phyloP scores from a whole-genome alignment of 257 asterid genomes.

The Agastache rugosa region DNA sequence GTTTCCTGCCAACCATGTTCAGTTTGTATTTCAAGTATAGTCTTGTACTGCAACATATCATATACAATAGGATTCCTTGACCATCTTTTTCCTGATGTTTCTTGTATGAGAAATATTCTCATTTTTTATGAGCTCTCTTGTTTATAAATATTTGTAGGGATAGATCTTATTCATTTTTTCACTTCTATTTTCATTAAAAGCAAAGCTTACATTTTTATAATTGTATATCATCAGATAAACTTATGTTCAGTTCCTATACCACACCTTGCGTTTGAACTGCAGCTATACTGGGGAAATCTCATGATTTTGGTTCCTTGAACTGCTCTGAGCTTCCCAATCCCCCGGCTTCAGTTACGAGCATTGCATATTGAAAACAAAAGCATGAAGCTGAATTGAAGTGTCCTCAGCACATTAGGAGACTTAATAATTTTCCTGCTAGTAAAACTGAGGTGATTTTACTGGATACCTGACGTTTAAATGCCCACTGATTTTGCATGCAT shows the following conservation, averaged over 20 bases:
- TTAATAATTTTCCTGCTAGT: constrained; percentile 87
- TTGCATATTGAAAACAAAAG: constrained; percentile 75
- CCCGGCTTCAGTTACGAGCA: constrained; percentile 57
- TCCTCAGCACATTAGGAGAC: constrained; percentile 90
- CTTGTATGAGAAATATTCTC: too few species aligned
- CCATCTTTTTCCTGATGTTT: too few species aligned
- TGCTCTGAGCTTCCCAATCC: constrained; percentile 89
- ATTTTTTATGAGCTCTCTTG: too few species aligned
- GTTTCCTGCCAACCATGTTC: too few species aligned
- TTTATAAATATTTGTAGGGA: too few species aligned
- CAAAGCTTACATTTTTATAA: too few species aligned
- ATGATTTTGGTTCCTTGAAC: constrained; percentile 83
- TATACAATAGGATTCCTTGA: too few species aligned
- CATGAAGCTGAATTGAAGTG: constrained; percentile 91
- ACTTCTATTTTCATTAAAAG: too few species aligned
- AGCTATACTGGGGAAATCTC: constrained; percentile 88
- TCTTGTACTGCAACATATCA: too few species aligned
- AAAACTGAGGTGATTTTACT: constrained; percentile 77
- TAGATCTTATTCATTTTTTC: too few species aligned
- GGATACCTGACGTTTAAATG: constrained; percentile 16
- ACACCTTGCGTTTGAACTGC: constrained; percentile 93
- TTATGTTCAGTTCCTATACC: constrained; percentile 85
- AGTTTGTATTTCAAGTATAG: too few species aligned
- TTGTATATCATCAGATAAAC: too few species aligned
- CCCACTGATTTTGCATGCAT: constrained; percentile 24